These are phyloP conservation scores for Cyclocybe cylindracea DNA, from an alignment of 768 basidiomycete species.

Conservation along the genomic window DNA sequence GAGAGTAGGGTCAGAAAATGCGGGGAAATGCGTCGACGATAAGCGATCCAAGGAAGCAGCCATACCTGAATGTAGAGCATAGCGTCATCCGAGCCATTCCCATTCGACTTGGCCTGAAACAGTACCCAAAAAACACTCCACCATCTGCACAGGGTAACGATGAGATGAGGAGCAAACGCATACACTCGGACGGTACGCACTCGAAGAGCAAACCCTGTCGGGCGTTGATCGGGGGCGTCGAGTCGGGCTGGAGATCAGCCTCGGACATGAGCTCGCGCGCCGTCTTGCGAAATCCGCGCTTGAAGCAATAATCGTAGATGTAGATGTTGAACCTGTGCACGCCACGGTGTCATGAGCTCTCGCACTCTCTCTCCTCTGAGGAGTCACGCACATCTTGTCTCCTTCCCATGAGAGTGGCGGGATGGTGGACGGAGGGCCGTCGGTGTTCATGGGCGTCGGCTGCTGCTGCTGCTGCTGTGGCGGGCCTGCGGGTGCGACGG, in stretches of 20 bases:
- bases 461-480: conserved; percentile 20
- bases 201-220: conserved; percentile 83
- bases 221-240: conserved; percentile 78
- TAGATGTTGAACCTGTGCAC: conserved; percentile 81
- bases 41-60: conserved; percentile 12
- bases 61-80: conserved; percentile 70
- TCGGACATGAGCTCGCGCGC: conserved; percentile 66
- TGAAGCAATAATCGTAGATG: conserved; percentile 82
- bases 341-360: no score
- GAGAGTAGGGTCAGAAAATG: conserved; percentile 4
- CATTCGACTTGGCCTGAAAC: conserved; percentile 78
- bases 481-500: not conserved
- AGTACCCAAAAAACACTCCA: conserved; percentile 90
- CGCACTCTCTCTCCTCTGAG: no score
- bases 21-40: conserved; percentile 13
- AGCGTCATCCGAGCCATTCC: conserved; percentile 67
- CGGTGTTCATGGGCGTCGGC: conserved; percentile 19
- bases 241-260: conserved; percentile 63
- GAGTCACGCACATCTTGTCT: conserved; percentile 70
- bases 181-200: conserved; percentile 41
- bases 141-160: conserved; percentile 52
- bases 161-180: conserved; percentile 12
- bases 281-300: conserved; percentile 76
- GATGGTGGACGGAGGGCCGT: conserved; percentile 17
- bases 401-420: conserved; percentile 71